phyloP scores from a whole-genome alignment of 177 flowering plant genomes.

The Vitis hybrid region DNA sequence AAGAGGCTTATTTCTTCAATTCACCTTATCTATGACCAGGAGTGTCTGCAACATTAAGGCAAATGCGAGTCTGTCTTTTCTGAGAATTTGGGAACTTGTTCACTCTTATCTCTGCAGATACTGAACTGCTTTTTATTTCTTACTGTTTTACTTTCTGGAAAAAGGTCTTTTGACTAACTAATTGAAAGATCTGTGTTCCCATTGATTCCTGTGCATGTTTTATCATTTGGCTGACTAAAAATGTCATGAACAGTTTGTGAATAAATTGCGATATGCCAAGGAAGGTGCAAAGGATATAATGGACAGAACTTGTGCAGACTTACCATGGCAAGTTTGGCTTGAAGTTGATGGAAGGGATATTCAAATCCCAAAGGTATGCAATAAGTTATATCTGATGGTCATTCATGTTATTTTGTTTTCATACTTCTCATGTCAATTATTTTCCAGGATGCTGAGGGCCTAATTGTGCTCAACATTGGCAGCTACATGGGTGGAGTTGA shows the following conservation, averaged over 20 bases:
- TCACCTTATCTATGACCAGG: no score
- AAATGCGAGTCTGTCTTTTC: no score
- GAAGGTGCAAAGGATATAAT: conserved; percentile 85
- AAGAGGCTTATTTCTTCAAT: no score
- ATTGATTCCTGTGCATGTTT: background rate
- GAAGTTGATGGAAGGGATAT: conserved; percentile 79
- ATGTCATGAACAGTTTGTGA: conserved; percentile 58
- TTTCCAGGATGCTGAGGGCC: conserved; percentile 74
- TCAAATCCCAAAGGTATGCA: conserved; percentile 60
- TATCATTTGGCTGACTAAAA: background rate
- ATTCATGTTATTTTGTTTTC: background rate
- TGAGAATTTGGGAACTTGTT: no score
- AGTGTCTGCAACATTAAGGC: no score
- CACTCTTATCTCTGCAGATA: no score
- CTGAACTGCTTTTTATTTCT: no score
- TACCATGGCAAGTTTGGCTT: conserved; percentile 79
- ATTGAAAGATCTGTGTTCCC: background rate
- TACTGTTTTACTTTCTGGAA: no score
- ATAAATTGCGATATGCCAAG: conserved; percentile 80
- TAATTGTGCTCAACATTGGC: conserved; percentile 77
- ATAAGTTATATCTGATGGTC: background rate
- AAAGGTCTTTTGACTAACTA: background rate
- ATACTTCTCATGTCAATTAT: background rate
- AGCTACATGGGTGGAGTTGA: conserved; percentile 95
- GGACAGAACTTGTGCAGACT: conserved; percentile 80